These are phyloP conservation scores for Cenchrus americanus DNA, from an alignment of 176 grass and related monocot genomes.

Conservation along the genomic window DNA sequence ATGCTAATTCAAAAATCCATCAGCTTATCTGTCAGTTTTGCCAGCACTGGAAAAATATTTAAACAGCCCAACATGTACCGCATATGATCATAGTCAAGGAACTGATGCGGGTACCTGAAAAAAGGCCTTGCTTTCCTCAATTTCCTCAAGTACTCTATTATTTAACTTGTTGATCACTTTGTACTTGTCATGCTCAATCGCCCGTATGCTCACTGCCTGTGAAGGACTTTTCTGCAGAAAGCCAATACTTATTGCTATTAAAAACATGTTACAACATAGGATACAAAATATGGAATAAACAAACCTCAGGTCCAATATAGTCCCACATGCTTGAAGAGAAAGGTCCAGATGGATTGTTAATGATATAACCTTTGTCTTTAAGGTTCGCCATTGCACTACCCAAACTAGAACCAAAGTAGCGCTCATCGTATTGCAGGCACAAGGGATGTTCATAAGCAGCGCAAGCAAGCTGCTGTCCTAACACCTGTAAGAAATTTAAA, in stretches of 20 bases:
- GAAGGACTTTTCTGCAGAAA: constrained; percentile 81
- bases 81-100: background rate
- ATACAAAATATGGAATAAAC: constrained; percentile 34
- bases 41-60: background rate
- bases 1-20: constrained; percentile 19
- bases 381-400: constrained; percentile 51
- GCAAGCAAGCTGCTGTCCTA: constrained; percentile 80
- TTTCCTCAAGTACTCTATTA: constrained; percentile 79
- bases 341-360: constrained; percentile 59
- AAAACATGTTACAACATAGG: background rate
- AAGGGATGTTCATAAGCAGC: constrained; percentile 94
- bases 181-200: constrained; percentile 86
- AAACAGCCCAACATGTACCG: background rate
- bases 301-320: constrained; percentile 89
- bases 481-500: constrained; percentile 57
- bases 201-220: constrained; percentile 67
- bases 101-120: constrained; percentile 63
- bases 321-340: constrained; percentile 80
- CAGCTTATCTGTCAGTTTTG: constrained; percentile 23
- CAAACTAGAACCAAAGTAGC: constrained; percentile 69
- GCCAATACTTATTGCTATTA: constrained; percentile 20
- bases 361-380: constrained; percentile 71
- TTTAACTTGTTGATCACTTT: constrained; percentile 67
- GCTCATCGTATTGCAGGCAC: constrained; percentile 83
- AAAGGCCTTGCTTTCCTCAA: constrained; percentile 95